Percentiles rank a stretch among this genome's conserved stretches.
Evolutionary conservation across 1,284 basidiomycete genomes (phyloP).

Genomic region (Hymenochaete sp.): DNA sequence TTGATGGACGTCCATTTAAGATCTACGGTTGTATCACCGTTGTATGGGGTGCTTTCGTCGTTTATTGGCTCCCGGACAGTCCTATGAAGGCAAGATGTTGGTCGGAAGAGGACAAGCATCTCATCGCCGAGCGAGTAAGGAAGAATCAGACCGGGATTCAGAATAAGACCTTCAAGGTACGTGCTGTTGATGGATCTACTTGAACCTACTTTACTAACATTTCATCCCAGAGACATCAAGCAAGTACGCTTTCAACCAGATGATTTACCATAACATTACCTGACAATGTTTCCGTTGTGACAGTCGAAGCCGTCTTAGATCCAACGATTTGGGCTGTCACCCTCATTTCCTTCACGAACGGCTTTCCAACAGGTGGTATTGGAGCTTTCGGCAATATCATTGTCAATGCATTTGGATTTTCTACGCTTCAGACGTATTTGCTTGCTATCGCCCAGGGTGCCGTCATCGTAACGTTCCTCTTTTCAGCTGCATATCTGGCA

Average conservation of each 20-base stretch:
- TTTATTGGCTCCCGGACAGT: slow-evolving; percentile 44
- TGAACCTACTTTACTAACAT: slow-evolving; percentile 18
- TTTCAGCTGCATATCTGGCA: slow-evolving; percentile 38
- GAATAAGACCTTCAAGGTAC: slow-evolving; percentile 44
- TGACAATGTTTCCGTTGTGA: too few species aligned
- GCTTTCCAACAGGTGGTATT: slow-evolving; percentile 43
- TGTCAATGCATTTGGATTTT: slow-evolving; percentile 40
- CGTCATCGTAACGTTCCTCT: slow-evolving; percentile 41
- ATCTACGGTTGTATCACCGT: slow-evolving; percentile 38
- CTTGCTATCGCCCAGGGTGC: slow-evolving; percentile 44
- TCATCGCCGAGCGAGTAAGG: slow-evolving; percentile 46
- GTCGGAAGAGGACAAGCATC: slow-evolving; percentile 38
- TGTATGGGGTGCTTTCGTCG: slow-evolving; percentile 41
- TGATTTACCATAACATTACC: too few species aligned
- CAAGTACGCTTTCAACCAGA: too few species aligned
- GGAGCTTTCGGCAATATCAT: slow-evolving; percentile 47
- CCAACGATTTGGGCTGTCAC: slow-evolving; percentile 37
- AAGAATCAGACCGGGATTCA: slow-evolving; percentile 49
- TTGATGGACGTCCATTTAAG: slow-evolving; percentile 22
- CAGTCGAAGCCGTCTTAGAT: slow-evolving; percentile 42
- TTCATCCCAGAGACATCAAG: not conserved
- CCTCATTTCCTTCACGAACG: slow-evolving; percentile 44
- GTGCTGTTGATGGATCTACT: not conserved
- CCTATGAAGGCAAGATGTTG: slow-evolving; percentile 43
- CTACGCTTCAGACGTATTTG: slow-evolving; percentile 40